Evolutionary conservation across 2,329 filamentous ascomycete species (phyloP).

Genomic region (Fusarium albosuccineum): DNA sequence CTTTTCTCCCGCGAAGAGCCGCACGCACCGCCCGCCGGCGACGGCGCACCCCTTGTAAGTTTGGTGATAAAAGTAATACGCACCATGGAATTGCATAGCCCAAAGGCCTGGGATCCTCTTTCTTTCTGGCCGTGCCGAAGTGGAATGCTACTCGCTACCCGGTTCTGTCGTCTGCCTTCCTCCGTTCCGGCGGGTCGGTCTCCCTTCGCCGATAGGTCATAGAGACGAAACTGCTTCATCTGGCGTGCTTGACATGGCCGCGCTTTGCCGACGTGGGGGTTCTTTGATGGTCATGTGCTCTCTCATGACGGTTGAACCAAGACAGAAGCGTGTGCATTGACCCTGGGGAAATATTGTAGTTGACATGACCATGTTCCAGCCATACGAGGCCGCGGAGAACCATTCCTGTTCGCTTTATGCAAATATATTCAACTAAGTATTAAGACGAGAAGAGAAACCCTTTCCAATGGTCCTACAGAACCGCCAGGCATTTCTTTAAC

Average conservation of each 20-base stretch:
- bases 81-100: not conserved
- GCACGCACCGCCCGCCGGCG: slow-evolving; percentile 23
- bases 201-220: slow-evolving; percentile 1
- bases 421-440: no score
- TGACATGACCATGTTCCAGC: not conserved
- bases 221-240: slow-evolving; percentile 4
- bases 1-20: slow-evolving; percentile 45
- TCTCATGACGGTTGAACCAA: not conserved
- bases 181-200: not conserved
- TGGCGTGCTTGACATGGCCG: slow-evolving; percentile 33
- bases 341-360: not conserved
- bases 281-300: slow-evolving; percentile 39
- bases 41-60: not conserved
- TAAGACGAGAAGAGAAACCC: not conserved
- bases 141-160: not conserved
- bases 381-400: no score
- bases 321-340: not conserved
- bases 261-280: slow-evolving; percentile 46
- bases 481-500: not conserved
- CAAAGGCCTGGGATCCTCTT: not conserved
- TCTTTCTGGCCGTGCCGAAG: not conserved
- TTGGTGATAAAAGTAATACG: not conserved
- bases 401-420: no score
- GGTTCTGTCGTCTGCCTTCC: not conserved
- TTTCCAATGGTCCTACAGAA: no score